phyloP scores from a whole-genome alignment of 2,329 filamentous ascomycete species.

The Pseudogymnoascus sp. region DNA sequence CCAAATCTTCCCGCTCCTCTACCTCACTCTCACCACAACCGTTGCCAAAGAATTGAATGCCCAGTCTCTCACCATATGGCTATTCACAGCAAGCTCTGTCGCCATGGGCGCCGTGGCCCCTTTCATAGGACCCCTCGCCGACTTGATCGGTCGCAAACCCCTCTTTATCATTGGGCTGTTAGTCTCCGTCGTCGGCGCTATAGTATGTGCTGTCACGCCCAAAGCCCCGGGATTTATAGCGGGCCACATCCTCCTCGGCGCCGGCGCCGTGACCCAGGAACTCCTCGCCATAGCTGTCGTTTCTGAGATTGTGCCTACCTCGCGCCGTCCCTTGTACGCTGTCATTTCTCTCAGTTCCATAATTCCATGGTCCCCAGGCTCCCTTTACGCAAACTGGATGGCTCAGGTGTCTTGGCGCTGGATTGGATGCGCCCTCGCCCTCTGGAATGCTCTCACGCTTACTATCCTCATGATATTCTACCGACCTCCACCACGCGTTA shows the following conservation, averaged over 20 bases:
- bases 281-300: constrained; percentile 11
- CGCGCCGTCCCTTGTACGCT: constrained; percentile 8
- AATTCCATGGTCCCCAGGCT: constrained; percentile 9
- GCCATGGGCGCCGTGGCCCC: constrained; percentile 16
- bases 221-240: constrained; percentile 14
- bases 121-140: constrained; percentile 18
- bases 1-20: constrained; percentile 9
- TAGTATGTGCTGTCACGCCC: constrained; percentile 16
- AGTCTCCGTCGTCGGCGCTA: constrained; percentile 13
- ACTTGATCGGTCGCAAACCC: constrained; percentile 16
- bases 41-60: constrained; percentile 8
- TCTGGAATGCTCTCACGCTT: constrained; percentile 35
- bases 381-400: constrained; percentile 22
- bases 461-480: constrained; percentile 35
- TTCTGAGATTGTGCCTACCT: constrained; percentile 11
- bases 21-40: not conserved
- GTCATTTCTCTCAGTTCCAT: constrained; percentile 8
- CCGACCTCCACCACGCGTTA: constrained; percentile 35
- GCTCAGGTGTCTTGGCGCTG: constrained; percentile 34
- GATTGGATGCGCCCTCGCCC: constrained; percentile 34
- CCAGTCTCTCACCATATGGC: constrained; percentile 15
- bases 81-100: constrained; percentile 14
- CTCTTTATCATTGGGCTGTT: constrained; percentile 14
- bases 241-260: constrained; percentile 8
- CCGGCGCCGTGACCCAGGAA: constrained; percentile 10